Evolutionary conservation across 495 filamentous ascomycete genomes (phyloP).

Genomic region (Penicillium lividum): DNA sequence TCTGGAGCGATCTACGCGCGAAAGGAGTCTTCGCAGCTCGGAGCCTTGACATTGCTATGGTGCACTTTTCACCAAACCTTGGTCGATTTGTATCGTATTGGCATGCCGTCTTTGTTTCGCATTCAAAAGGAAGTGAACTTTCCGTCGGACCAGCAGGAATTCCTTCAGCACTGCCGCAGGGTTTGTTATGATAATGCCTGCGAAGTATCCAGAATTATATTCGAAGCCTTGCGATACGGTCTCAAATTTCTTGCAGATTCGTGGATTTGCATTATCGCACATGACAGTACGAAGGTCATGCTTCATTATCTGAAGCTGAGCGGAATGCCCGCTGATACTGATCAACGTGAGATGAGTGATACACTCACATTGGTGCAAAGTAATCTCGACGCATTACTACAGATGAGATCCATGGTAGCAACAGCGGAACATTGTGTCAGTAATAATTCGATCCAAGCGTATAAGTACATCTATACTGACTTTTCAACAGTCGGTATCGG

Average conservation of each 20-base stretch:
- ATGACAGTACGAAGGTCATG: constrained; percentile 36
- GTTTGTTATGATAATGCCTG: constrained; percentile 29
- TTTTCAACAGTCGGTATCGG: constrained; percentile 17
- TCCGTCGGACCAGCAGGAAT: constrained; percentile 28
- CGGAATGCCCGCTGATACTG: neutral
- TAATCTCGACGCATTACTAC: constrained; percentile 20
- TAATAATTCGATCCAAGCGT: neutral
- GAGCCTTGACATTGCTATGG: constrained; percentile 29
- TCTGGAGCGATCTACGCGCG: constrained; percentile 30
- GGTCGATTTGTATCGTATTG: constrained; percentile 34
- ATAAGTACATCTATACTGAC: neutral
- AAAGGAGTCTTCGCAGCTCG: constrained; percentile 32
- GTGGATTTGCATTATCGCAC: constrained; percentile 35
- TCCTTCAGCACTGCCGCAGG: constrained; percentile 22
- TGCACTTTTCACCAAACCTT: constrained; percentile 33
- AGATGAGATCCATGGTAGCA: constrained; percentile 25
- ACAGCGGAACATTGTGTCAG: constrained; percentile 26
- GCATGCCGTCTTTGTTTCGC: constrained; percentile 32
- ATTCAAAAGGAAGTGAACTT: constrained; percentile 32
- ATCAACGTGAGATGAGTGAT: constrained; percentile 10
- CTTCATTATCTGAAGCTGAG: constrained; percentile 29
- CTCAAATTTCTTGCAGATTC: constrained; percentile 29
- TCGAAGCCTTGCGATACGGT: constrained; percentile 26
- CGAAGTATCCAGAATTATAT: constrained; percentile 28
- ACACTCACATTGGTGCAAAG: constrained; percentile 13